Evolutionary conservation across 1,284 basidiomycete genomes (phyloP).

Genomic region (Ceratobasidium sp.): DNA sequence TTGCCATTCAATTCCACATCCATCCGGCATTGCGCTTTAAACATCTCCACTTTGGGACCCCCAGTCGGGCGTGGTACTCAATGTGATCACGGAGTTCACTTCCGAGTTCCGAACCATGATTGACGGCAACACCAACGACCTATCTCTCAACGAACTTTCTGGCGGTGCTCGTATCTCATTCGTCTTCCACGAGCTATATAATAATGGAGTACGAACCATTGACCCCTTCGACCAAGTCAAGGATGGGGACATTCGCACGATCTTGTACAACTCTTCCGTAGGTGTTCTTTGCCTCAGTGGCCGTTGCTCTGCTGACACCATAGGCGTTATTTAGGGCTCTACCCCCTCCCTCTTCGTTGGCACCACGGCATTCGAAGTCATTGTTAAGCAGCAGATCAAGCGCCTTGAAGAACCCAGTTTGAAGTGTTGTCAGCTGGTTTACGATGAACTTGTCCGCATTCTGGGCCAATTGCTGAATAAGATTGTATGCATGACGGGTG

Average conservation of each 20-base stretch:
- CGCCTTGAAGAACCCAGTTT: conserved; percentile 90
- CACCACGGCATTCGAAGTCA: conserved; percentile 94
- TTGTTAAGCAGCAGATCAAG: conserved; percentile 98
- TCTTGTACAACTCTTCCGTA: conserved; percentile 95
- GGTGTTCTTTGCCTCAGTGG: conserved; percentile 48
- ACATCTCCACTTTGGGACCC: background rate
- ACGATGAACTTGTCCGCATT: conserved; percentile 96
- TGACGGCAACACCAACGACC: conserved; percentile 95
- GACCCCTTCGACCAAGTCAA: conserved; percentile 99
- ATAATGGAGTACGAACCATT: conserved; percentile 91
- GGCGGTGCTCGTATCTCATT: conserved; percentile 98
- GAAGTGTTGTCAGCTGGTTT: conserved; percentile 92
- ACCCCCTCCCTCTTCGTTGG: conserved; percentile 96
- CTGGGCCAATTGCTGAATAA: conserved; percentile 86
- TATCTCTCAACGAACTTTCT: conserved; percentile 91
- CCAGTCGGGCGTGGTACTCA: conserved; percentile 79
- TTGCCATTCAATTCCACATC: conserved; percentile 2
- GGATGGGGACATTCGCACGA: conserved; percentile 94
- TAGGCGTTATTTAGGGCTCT: conserved; percentile 67
- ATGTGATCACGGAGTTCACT: conserved; percentile 97
- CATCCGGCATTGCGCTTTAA: background rate
- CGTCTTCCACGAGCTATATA: conserved; percentile 97
- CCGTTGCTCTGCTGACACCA: conserved; percentile 31
- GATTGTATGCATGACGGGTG: conserved; percentile 64
- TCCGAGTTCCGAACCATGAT: conserved; percentile 95